phyloP scores from a whole-genome alignment of 768 basidiomycete genomes.

The Calocera viscosa region DNA sequence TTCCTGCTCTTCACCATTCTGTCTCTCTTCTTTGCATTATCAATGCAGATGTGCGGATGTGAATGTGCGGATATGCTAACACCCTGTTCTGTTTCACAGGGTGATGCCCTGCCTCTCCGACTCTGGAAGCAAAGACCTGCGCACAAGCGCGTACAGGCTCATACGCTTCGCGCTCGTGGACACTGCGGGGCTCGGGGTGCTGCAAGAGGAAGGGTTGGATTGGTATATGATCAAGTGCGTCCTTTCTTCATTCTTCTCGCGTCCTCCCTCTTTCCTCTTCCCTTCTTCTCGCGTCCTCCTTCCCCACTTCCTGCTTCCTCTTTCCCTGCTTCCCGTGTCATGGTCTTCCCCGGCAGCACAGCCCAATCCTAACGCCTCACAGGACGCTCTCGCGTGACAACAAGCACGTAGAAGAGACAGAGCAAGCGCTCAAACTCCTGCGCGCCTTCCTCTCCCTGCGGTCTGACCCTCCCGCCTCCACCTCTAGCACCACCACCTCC shows the following conservation, averaged over 20 bases:
- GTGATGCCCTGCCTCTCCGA: conserved; percentile 72
- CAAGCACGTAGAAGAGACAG: conserved; percentile 71
- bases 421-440: conserved; percentile 84
- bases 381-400: conserved; percentile 79
- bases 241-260: too few species aligned
- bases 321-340: conserved; percentile 11
- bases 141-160: conserved; percentile 72
- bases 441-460: conserved; percentile 70
- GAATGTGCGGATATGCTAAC: neutral
- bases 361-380: neutral
- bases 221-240: conserved; percentile 82
- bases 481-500: conserved; percentile 4
- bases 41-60: neutral
- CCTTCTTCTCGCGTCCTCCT: conserved; percentile 11
- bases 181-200: conserved; percentile 48
- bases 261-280: neutral
- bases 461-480: conserved; percentile 25
- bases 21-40: neutral
- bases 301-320: neutral
- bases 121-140: conserved; percentile 51
- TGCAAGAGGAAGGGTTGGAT: conserved; percentile 58
- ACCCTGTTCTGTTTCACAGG: conserved; percentile 33
- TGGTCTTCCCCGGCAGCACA: too few species aligned
- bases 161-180: conserved; percentile 71
- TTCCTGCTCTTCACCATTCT: neutral